A percentile compares a stretch with the other conserved stretches of the same genome.
These are phyloP conservation scores for Neurospora cerealis DNA, from an alignment of 495 filamentous ascomycete genomes.

Conservation along the genomic window DNA sequence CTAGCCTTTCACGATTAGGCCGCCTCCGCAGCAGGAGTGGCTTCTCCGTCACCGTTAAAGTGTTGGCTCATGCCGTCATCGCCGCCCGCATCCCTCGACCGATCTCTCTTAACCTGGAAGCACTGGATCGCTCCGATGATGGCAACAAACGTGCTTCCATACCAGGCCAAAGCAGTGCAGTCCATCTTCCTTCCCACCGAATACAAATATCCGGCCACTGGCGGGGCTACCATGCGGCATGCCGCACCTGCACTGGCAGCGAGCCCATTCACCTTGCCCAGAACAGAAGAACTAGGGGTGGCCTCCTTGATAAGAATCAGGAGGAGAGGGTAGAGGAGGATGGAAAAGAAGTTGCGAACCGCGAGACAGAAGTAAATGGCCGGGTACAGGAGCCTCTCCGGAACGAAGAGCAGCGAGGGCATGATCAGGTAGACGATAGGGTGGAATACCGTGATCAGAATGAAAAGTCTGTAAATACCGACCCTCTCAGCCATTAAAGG, in stretches of 20 bases:
- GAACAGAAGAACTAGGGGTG: conserved; percentile 50
- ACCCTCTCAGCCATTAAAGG: conserved; percentile 58
- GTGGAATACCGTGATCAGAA: conserved; percentile 64
- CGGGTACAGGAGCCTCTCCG: conserved; percentile 44
- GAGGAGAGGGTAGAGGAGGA: conserved; percentile 67
- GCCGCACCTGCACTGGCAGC: conserved; percentile 71
- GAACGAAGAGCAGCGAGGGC: conserved; percentile 56
- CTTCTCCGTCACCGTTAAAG: neutral
- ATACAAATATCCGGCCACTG: conserved; percentile 66
- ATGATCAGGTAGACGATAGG: conserved; percentile 69
- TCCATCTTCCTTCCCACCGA: conserved; percentile 53
- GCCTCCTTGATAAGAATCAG: conserved; percentile 81
- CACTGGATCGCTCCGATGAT: conserved; percentile 58
- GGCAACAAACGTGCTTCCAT: conserved; percentile 61
- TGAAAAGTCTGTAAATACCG: conserved; percentile 65
- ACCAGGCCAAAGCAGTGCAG: conserved; percentile 73
- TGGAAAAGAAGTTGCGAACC: conserved; percentile 66
- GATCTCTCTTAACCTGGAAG: conserved; percentile 48
- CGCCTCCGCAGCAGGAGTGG: neutral
- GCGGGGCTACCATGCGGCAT: conserved; percentile 66
- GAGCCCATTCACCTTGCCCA: conserved; percentile 74
- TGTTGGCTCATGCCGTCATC: neutral
- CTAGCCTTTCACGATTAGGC: neutral
- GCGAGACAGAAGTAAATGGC: conserved; percentile 66
- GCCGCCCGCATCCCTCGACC: neutral